Percentiles rank a stretch among this genome's conserved stretches.
Conservation (phyloP, 371 early-diverging fungal genomes). For the Mortierella sp. region DNA sequence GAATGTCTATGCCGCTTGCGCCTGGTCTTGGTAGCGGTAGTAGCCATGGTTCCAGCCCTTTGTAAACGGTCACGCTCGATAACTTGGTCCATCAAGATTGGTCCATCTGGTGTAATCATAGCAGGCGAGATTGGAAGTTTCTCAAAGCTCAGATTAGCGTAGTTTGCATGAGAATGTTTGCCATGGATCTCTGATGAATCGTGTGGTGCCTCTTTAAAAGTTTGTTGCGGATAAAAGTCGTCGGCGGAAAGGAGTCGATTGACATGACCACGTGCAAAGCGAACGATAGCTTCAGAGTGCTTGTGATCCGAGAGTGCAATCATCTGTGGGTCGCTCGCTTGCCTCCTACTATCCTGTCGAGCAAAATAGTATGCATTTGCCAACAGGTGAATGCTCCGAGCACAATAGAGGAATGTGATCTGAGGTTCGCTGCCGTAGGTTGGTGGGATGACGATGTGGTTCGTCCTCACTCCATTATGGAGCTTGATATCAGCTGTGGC, state of each 20-base stretch:
- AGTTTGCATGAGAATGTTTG: too few relatives aligned
- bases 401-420: slow-evolving; percentile 16
- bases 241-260: slow-evolving; percentile 37
- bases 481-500: slow-evolving; percentile 27
- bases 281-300: slow-evolving; percentile 34
- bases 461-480: slow-evolving; percentile 6
- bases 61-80: too few relatives aligned
- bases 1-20: slow-evolving; percentile 1
- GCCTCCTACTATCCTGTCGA: slow-evolving; percentile 9
- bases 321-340: slow-evolving; percentile 3
- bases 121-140: too few relatives aligned
- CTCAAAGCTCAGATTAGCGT: too few relatives aligned
- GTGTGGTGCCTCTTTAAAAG: too few relatives aligned
- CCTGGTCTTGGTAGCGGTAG: too few relatives aligned
- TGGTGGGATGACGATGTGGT: slow-evolving; percentile 22
- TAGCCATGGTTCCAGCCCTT: too few relatives aligned
- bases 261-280: slow-evolving; percentile 36
- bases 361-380: slow-evolving; percentile 28
- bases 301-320: slow-evolving; percentile 32
- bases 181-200: too few relatives aligned
- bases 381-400: slow-evolving; percentile 39
- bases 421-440: slow-evolving; percentile 12
- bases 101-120: too few relatives aligned
- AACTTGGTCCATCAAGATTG: too few relatives aligned
- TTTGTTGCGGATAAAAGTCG: slow-evolving; percentile 5